Percentiles rank a stretch among this genome's conserved stretches.
These are phyloP conservation scores for Clitopilus passeckerianus DNA, from an alignment of 768 basidiomycete species.

Conservation along the genomic window DNA sequence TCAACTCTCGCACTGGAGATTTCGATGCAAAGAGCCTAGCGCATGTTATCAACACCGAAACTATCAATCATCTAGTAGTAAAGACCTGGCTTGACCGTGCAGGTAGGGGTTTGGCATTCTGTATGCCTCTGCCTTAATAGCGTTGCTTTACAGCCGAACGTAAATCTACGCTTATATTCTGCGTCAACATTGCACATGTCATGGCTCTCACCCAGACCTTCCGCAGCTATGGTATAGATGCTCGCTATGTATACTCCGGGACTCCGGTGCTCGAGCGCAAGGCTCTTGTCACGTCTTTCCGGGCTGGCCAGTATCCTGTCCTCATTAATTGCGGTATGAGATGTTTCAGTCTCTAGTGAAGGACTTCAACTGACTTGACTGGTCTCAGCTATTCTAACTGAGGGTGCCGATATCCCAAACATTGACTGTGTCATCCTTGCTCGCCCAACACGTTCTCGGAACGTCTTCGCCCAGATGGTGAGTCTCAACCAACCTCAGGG, in stretches of 20 bases:
- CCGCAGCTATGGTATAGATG: conserved; percentile 73
- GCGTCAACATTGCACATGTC: conserved; percentile 81
- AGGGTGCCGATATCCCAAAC: conserved; percentile 93
- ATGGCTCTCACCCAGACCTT: conserved; percentile 68
- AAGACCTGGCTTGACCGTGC: conserved; percentile 85
- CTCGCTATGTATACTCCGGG: conserved; percentile 69
- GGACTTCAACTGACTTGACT: background rate
- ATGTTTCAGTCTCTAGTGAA: background rate
- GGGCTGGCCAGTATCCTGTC: conserved; percentile 71
- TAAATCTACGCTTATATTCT: conserved; percentile 90
- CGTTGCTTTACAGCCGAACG: conserved; percentile 39
- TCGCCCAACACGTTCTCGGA: conserved; percentile 83
- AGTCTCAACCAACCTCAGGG: conserved; percentile 7
- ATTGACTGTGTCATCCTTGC: conserved; percentile 90
- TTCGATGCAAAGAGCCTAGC: conserved; percentile 78
- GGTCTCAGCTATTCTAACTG: conserved; percentile 73
- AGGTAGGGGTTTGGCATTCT: conserved; percentile 36
- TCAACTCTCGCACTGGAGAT: conserved; percentile 71
- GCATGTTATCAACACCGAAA: conserved; percentile 74
- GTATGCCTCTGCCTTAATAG: conserved; percentile 2
- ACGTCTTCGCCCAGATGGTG: conserved; percentile 93
- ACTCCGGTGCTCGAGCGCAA: conserved; percentile 65
- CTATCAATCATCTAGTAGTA: conserved; percentile 74
- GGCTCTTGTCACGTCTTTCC: conserved; percentile 62
- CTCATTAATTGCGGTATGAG: conserved; percentile 80